Base-by-base conservation (phyloP, 768 basidiomycete species). In the Sporobolomyces pararoseus region DNA sequence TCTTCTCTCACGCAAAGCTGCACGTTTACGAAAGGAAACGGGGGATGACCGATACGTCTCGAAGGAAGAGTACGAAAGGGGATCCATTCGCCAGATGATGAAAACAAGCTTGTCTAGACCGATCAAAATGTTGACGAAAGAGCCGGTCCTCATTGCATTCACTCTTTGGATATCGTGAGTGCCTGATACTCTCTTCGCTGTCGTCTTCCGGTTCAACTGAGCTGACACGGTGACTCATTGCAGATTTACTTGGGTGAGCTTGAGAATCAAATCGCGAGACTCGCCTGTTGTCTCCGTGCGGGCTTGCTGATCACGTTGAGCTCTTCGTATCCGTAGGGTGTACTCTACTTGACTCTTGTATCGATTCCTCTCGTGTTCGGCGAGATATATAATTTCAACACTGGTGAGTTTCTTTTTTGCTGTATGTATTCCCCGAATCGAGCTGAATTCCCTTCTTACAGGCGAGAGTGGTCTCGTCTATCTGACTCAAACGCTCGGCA, bases 241-340 rank as follows among this genome's bases (percentile, higher is more conserved):
- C 71, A 88, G 91, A 60, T 77, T 77, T 4, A 53, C 79, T 0
- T 80, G 79, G 78, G 71, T 79, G n/a, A n/a, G n/a, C n/a, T n/a
- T n/a, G n/a, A n/a, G n/a, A n/a, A n/a, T n/a, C n/a, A n/a, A n/a
- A n/a, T n/a, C n/a, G n/a, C n/a, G n/a, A n/a, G n/a, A n/a, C n/a
- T n/a, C n/a, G n/a, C n/a, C n/a, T n/a, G n/a, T n/a, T n/a, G n/a
- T n/a, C n/a, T n/a, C n/a, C n/a, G n/a, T n/a, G n/a, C n/a, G n/a
- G n/a, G n/a, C n/a, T n/a, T n/a, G n/a, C n/a, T n/a, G n/a, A n/a
- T n/a, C n/a, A n/a, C n/a, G n/a, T n/a, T n/a, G n/a, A n/a, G n/a
- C 0, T 16, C 46, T 21, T n/a, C 88, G 50, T 23, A 85, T 90
- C 66, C 83, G 0, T 90, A 89, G 89, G 89, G 89, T 0, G 84